phyloP scores from a whole-genome alignment of 495 filamentous ascomycete species.

The Penicillium flavigenum region DNA sequence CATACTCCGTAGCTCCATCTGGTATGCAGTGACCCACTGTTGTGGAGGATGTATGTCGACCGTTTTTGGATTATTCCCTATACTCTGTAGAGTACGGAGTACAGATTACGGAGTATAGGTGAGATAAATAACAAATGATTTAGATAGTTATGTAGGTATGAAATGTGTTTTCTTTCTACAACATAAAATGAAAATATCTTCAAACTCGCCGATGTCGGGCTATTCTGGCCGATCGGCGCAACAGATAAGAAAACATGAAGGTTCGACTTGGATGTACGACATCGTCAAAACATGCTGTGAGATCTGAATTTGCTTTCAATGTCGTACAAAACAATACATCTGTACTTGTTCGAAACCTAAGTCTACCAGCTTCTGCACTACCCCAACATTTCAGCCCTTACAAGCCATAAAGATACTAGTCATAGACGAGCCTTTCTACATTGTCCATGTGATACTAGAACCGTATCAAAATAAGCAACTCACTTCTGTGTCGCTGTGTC shows the following conservation, averaged over 20 bases:
- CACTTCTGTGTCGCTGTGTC: background rate
- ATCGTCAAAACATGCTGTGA: slow-evolving; percentile 8
- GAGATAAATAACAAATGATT: background rate
- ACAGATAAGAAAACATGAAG: background rate
- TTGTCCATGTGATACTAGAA: background rate
- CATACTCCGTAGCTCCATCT: background rate
- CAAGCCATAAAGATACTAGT: background rate
- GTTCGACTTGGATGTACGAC: slow-evolving; percentile 6
- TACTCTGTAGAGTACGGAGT: background rate
- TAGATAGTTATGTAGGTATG: too few species aligned
- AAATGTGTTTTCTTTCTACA: too few species aligned
- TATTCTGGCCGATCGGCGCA: background rate
- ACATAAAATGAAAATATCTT: background rate
- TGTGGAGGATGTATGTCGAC: background rate
- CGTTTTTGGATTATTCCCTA: background rate
- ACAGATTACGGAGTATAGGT: background rate
- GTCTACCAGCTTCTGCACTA: background rate
- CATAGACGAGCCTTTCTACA: background rate
- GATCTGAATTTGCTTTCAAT: background rate
- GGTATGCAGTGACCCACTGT: background rate
- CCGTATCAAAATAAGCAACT: background rate
- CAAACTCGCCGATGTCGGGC: slow-evolving; percentile 2
- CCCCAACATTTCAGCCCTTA: background rate
- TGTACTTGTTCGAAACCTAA: background rate
- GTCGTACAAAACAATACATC: background rate